Evolutionary conservation across 2,329 filamentous ascomycete species (phyloP), one percentile per base, ranked within the genome.

Genomic region (Claviceps arundinis): DNA sequence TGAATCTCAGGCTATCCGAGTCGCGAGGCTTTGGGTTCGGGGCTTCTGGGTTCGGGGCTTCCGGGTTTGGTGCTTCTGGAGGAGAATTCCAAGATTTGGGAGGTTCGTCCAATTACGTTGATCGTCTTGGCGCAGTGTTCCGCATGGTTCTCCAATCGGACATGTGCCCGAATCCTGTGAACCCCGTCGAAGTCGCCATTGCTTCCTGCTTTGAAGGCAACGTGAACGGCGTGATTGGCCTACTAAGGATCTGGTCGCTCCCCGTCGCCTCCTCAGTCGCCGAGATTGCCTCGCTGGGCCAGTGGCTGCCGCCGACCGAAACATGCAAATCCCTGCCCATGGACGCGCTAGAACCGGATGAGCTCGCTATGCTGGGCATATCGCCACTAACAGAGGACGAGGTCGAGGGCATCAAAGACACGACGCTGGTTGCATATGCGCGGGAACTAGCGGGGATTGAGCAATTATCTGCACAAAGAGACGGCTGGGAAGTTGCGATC

Each of bases 401-500:
- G 57, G 63, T 76, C 47, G 76, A 81, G 55, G 74, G 88, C 7
- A 81, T 83, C 56, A 89, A 91, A 63, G 89, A 96, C 64, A 82
- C 85, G 37, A 81, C 91, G 3, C 73, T 96, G 6, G 77, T 84
- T 6, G 72, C 80, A 47, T 97, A 95, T 65, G 86, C 91, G 0
- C 76, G 82, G 49, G 75, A 78, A 24, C 65, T 91, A 19, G 74
- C 84, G 37, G 75, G 74, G 55, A 74, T 75, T 55, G 73, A 76
- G 51, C 70, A 74, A 22, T 63, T 81, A 47, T 69, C 69, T 1
- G 60, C 69, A 3, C 62, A 67, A 14, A 73, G 77, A 40, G 84
- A 90, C 59, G 90, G 91, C 8, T 97, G 91, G 91, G 89, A 96
- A 69, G 70, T 96, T 62, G 86, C 89, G 0, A 82, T 96, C 44